Evolutionary conservation across 2,329 filamentous ascomycete species (phyloP).

Genomic region (Alternaria sp.): DNA sequence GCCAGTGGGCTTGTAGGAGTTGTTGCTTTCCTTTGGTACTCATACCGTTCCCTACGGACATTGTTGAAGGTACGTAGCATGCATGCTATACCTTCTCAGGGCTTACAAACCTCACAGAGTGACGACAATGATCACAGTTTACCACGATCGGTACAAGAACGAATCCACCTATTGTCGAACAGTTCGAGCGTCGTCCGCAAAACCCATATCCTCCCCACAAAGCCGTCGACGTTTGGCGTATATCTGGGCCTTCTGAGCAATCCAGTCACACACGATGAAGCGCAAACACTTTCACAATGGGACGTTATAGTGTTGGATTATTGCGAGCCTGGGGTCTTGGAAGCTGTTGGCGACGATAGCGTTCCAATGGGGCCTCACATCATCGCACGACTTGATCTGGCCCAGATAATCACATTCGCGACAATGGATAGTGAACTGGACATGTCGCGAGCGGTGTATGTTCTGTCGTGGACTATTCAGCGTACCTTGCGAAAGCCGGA

Average conservation of each 20-base stretch:
- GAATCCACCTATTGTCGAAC: constrained; percentile 33
- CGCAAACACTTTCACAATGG: constrained; percentile 39
- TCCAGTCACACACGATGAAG: constrained; percentile 36
- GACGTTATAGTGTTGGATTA: constrained; percentile 43
- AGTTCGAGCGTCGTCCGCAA: constrained; percentile 27
- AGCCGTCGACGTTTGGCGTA: constrained; percentile 45
- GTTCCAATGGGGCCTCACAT: constrained; percentile 38
- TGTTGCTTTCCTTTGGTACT: constrained; percentile 35
- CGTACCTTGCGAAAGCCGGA: constrained; percentile 31
- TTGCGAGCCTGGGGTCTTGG: constrained; percentile 36
- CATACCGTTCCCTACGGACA: constrained; percentile 24
- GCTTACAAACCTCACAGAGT: constrained; percentile 23
- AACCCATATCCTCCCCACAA: constrained; percentile 25
- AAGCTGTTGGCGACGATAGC: constrained; percentile 33
- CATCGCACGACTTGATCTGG: constrained; percentile 42
- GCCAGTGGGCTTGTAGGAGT: constrained; percentile 37
- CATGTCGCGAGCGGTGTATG: constrained; percentile 32
- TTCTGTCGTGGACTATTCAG: constrained; percentile 33
- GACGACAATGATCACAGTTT: constrained; percentile 20
- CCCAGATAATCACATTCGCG: constrained; percentile 27
- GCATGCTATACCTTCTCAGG: not conserved
- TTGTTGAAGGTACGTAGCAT: constrained; percentile 23
- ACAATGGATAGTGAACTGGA: constrained; percentile 32
- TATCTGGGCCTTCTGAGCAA: constrained; percentile 39
- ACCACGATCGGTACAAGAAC: constrained; percentile 39